Conservation (phyloP, 2,329 filamentous ascomycete species). For the Neopestalotiopsis clavispora region DNA sequence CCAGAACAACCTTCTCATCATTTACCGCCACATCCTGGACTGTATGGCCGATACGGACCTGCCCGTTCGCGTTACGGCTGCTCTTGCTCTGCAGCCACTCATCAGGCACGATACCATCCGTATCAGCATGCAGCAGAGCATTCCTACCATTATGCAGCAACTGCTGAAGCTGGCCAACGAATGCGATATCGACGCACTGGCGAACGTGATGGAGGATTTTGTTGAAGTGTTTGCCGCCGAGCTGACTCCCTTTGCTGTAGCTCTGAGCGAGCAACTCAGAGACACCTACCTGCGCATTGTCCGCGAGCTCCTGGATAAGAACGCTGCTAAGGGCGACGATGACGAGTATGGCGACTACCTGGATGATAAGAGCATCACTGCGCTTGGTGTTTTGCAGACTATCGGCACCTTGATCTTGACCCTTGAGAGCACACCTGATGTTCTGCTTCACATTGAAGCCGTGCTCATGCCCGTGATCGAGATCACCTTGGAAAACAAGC, state of each 20-base stretch:
- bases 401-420: constrained; percentile 97
- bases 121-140: constrained; percentile 95
- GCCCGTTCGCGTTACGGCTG: constrained; percentile 91
- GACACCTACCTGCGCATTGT: constrained; percentile 97
- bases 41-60: constrained; percentile 95
- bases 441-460: constrained; percentile 90
- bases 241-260: constrained; percentile 94
- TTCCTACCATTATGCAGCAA: constrained; percentile 99
- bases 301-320: constrained; percentile 87
- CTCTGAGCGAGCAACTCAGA: constrained; percentile 90
- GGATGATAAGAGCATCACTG: constrained; percentile 98
- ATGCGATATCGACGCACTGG: constrained; percentile 94
- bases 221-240: constrained; percentile 98
- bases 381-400: constrained; percentile 92
- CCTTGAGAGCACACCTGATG: constrained; percentile 94
- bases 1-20: constrained; percentile 89
- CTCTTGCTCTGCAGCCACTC: constrained; percentile 90
- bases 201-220: constrained; percentile 99
- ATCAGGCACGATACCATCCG: constrained; percentile 96
- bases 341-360: constrained; percentile 87
- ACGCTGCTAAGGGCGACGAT: constrained; percentile 74
- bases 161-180: constrained; percentile 96
- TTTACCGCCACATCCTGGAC: constrained; percentile 95
- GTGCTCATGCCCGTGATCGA: constrained; percentile 97
- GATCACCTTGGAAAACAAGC: constrained; percentile 95